Evolutionary conservation across 768 basidiomycete genomes (phyloP), one percentile per base, ranked within the genome.

Genomic region (Pulveroboletus sp.): DNA sequence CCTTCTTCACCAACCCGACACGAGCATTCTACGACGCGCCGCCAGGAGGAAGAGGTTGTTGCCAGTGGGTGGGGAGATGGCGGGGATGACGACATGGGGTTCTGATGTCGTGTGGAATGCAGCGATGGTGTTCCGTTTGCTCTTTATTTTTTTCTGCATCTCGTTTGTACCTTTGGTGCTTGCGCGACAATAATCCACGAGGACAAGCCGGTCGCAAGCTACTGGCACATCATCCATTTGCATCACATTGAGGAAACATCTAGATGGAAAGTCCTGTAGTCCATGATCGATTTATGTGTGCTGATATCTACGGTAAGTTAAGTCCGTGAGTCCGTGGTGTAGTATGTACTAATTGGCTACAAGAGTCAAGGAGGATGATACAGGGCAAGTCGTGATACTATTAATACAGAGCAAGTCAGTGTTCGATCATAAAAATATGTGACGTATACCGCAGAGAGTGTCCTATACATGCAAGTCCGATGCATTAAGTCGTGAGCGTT

Each of bases 11-110:
- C 58, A 10, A 23, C 10, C 12, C 56, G 39, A 10, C 54, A 47
- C 25, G 58, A 40, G 2, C 59, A 50, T 39, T 7, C 69, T 66
- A 37, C 72, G 61, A 64, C 64, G 24, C 66, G 67, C 33, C 63
- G 65, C 39, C 64, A 75, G 31, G 85, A 85, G 51, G 85, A 86
- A 59, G 85, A 83, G 61, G 60, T 77, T 6, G 73, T 80, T 6
- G 80, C 80, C 5, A 83, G 77, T 56, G 84, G 86, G 20, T 88
- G 87, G 86, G 87, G 85, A 31, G 68, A 69, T 27, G 81, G 75
- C 21, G 80, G 74, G 35, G 85, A 79, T 45, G 85, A 88, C 59
- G 82, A 80, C 38, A 88, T 89, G 84, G 85, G 86, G 34, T 82
- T 88, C 78, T 67, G 52, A 66, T 38, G 43, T 43, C 27, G 14